Evolutionary conservation across 2,329 filamentous ascomycete genomes (phyloP).

Genomic region (Lojkania enalia): DNA sequence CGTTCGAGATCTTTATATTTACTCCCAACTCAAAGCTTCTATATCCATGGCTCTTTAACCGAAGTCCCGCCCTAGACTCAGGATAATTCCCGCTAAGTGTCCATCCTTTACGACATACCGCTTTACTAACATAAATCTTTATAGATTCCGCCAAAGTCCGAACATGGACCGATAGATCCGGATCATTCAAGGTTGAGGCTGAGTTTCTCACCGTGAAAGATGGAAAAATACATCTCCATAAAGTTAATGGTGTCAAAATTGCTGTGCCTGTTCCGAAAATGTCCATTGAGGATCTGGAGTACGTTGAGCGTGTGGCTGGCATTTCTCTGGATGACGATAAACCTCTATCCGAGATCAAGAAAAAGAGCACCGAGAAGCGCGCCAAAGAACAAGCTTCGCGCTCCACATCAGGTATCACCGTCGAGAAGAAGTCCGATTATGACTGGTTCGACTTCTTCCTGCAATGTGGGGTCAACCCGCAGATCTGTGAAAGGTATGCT

Average conservation of each 20-base stretch:
- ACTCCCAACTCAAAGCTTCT: too few relatives aligned
- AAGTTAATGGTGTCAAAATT: slow-evolving; percentile 97
- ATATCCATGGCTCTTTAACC: too few relatives aligned
- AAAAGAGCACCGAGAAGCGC: slow-evolving; percentile 56
- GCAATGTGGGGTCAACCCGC: slow-evolving; percentile 85
- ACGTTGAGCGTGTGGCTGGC: slow-evolving; percentile 86
- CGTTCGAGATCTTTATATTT: too few relatives aligned
- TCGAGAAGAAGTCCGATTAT: slow-evolving; percentile 75
- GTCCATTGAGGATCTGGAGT: slow-evolving; percentile 92
- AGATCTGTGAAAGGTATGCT: slow-evolving; percentile 91
- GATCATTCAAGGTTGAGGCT: slow-evolving; percentile 95
- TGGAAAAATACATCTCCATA: slow-evolving; percentile 96
- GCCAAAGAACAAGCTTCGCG: slow-evolving; percentile 48
- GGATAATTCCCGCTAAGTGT: background rate
- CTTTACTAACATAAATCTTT: slow-evolving; percentile 14
- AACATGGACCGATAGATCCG: slow-evolving; percentile 92
- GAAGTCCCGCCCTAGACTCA: too few relatives aligned
- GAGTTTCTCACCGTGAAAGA: slow-evolving; percentile 94
- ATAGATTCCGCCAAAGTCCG: slow-evolving; percentile 76
- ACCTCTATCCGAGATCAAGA: slow-evolving; percentile 79
- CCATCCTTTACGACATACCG: background rate
- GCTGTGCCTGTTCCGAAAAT: slow-evolving; percentile 94
- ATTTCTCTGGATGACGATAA: slow-evolving; percentile 90
- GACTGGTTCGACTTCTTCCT: slow-evolving; percentile 99
- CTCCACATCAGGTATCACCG: slow-evolving; percentile 60